These are phyloP conservation scores for Glebionis coronaria DNA, from an alignment of 129 eudicot species.

Conservation along the genomic window DNA sequence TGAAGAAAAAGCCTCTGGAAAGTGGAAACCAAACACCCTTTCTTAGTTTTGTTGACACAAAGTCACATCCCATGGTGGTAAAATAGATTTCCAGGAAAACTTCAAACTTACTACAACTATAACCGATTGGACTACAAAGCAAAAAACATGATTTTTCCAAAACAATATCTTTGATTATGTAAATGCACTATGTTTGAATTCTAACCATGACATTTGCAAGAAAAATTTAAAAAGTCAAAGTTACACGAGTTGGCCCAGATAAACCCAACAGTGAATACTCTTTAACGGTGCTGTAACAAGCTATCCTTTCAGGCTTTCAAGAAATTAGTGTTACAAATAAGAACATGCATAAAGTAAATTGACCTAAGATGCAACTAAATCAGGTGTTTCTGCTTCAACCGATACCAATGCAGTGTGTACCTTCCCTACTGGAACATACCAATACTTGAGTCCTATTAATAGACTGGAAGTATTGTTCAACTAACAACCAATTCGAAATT, in stretches of 20 bases:
- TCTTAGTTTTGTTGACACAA: too few relatives aligned
- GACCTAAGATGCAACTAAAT: constrained; percentile 68
- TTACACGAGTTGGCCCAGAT: constrained; percentile 22
- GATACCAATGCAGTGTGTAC: constrained; percentile 90
- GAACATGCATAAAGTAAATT: neutral
- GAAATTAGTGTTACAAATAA: constrained; percentile 36
- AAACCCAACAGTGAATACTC: constrained; percentile 24
- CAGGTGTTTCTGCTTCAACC: constrained; percentile 96
- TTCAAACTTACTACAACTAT: too few relatives aligned
- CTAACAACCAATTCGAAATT: too few relatives aligned
- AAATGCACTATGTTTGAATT: neutral
- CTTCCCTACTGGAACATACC: too few relatives aligned
- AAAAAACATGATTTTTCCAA: neutral
- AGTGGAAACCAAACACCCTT: too few relatives aligned
- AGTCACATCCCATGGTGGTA: too few relatives aligned
- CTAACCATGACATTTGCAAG: neutral
- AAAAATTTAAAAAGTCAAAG: neutral
- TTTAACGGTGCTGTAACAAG: constrained; percentile 3
- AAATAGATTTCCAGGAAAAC: too few relatives aligned
- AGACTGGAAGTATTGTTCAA: too few relatives aligned
- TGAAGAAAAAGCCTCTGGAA: too few relatives aligned
- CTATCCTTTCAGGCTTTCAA: constrained; percentile 20
- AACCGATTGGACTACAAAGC: too few relatives aligned
- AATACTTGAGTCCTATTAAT: too few relatives aligned
- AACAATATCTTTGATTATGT: neutral